Evolutionary conservation across 106 monocot species (phyloP).

Genomic region (Acorus gramineus): DNA sequence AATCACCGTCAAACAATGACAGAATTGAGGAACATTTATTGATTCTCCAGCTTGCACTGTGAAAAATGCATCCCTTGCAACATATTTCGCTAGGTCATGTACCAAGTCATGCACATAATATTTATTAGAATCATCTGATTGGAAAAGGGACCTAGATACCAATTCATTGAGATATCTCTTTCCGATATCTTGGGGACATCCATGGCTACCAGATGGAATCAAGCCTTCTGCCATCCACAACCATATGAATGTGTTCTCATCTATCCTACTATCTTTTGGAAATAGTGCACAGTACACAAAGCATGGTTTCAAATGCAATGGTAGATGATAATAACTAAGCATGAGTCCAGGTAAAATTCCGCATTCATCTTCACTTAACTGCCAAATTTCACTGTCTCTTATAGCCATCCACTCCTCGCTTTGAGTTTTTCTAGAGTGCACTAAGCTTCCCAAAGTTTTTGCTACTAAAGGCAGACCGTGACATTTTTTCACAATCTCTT

Average conservation of each 20-base stretch:
- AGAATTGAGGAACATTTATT: not conserved
- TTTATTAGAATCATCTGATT: not conserved
- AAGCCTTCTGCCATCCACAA: conserved; percentile 49
- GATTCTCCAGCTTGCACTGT: not conserved
- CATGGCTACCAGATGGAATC: conserved; percentile 5
- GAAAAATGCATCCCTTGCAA: conserved; percentile 17
- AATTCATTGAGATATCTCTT: conserved; percentile 19
- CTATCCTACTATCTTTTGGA: conserved; percentile 19
- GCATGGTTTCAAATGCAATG: conserved; percentile 24
- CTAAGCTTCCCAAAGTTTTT: not conserved
- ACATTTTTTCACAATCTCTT: conserved; percentile 10
- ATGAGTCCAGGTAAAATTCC: conserved; percentile 21
- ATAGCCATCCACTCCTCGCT: too few species aligned
- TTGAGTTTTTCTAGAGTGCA: too few species aligned
- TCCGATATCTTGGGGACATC: conserved; percentile 19
- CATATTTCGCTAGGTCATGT: conserved; percentile 24
- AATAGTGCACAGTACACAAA: conserved; percentile 36
- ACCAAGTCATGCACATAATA: conserved; percentile 36
- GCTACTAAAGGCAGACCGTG: conserved; percentile 20
- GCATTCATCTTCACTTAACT: conserved; percentile 2
- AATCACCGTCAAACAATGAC: too few species aligned
- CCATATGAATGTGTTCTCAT: conserved; percentile 17
- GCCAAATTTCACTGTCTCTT: too few species aligned
- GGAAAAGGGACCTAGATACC: conserved; percentile 10
- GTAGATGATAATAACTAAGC: conserved; percentile 30